These are phyloP conservation scores for Eucalyptus curtisii DNA, from an alignment of 345 rosid genomes.

Conservation along the genomic window DNA sequence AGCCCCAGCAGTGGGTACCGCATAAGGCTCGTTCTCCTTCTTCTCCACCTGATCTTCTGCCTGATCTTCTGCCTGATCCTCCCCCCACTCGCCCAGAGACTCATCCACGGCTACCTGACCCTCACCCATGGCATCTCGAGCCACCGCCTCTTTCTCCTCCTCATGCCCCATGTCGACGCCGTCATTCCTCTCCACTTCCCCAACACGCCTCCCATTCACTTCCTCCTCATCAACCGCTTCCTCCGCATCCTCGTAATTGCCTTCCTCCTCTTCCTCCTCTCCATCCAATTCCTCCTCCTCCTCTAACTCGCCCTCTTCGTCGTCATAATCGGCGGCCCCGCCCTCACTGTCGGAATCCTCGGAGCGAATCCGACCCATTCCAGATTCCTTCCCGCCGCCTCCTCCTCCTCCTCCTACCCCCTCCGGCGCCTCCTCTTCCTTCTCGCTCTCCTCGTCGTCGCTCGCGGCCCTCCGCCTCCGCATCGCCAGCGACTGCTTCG, in stretches of 20 bases:
- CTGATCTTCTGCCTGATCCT: constrained; percentile 14
- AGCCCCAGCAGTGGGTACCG: constrained; percentile 96
- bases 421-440: constrained; percentile 5
- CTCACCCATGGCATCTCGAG: constrained; percentile 7
- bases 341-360: constrained; percentile 68
- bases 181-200: constrained; percentile 11
- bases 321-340: constrained; percentile 49
- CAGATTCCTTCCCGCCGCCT: constrained; percentile 1
- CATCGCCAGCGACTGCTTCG: constrained; percentile 48
- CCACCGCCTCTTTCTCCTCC: constrained; percentile 1
- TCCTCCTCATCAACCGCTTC: constrained; percentile 13
- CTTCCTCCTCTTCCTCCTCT: constrained; percentile 18
- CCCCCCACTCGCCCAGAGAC: not conserved
- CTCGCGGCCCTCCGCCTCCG: constrained; percentile 79
- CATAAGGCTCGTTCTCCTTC: constrained; percentile 73
- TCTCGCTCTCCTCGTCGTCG: constrained; percentile 71
- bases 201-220: constrained; percentile 8
- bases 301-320: constrained; percentile 20
- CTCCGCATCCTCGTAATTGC: constrained; percentile 14
- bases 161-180: not conserved
- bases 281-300: constrained; percentile 18
- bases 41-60: constrained; percentile 32
- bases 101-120: constrained; percentile 9
- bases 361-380: constrained; percentile 30
- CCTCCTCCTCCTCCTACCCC: not conserved